Percentiles rank a stretch among this genome's conserved stretches.
These are phyloP conservation scores for Citeromyces hawaiiensis DNA, from an alignment of 1,139 yeast species.

Conservation along the genomic window DNA sequence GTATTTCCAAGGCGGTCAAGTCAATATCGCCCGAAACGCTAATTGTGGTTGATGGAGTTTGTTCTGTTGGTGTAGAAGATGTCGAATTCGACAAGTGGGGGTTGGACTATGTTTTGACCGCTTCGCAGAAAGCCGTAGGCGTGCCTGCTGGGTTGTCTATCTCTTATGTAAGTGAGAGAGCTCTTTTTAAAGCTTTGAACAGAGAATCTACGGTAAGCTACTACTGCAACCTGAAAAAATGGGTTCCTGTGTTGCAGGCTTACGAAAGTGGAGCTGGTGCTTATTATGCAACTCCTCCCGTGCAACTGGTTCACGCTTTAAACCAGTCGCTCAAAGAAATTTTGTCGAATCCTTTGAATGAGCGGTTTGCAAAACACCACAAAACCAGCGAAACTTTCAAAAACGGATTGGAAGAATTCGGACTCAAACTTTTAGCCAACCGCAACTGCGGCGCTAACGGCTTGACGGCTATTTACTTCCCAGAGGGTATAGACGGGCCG, in stretches of 20 bases:
- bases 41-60: constrained; percentile 84
- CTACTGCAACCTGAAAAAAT: constrained; percentile 59
- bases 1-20: constrained; percentile 48
- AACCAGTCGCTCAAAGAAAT: constrained; percentile 69
- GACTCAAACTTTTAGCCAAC: constrained; percentile 59
- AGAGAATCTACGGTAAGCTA: constrained; percentile 52
- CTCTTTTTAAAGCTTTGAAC: constrained; percentile 44
- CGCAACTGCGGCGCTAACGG: constrained; percentile 72
- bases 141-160: constrained; percentile 88
- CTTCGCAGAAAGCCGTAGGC: constrained; percentile 92
- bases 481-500: constrained; percentile 59
- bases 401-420: constrained; percentile 33
- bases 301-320: constrained; percentile 74
- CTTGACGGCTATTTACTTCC: constrained; percentile 76
- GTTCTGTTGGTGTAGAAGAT: constrained; percentile 84
- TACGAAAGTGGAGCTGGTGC: constrained; percentile 76
- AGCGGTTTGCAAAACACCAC: constrained; percentile 52
- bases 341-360: constrained; percentile 36
- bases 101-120: constrained; percentile 76
- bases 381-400: constrained; percentile 57
- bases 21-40: constrained; percentile 66
- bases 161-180: constrained; percentile 65
- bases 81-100: constrained; percentile 86
- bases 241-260: constrained; percentile 84
- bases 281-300: constrained; percentile 91